Base-by-base conservation (phyloP, 805 yeast species). In the Hanseniaspora occidentalis region DNA sequence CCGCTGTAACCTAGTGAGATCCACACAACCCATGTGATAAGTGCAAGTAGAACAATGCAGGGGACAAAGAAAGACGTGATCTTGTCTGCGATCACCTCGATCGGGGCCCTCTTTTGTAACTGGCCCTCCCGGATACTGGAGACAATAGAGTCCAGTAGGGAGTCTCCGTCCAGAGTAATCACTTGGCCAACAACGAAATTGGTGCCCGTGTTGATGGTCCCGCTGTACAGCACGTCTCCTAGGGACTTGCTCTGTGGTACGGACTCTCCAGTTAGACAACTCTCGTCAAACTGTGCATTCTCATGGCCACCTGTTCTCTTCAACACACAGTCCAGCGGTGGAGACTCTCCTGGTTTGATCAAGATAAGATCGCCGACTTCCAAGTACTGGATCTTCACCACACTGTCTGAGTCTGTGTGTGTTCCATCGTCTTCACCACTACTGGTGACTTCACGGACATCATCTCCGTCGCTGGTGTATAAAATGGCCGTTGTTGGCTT, bases 61-160 rank as follows among this genome's bases (percentile, higher is more conserved):
- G 92, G 92, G 8, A 82, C 92, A 60, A 82, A 82, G 41, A 71
- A 68, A 3, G 84, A 77, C 0, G 89, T 82, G 21, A 82, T 51
- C 6, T 61, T 54, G 51, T 82, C 89, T 1, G 88, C 88, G 2
- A 73, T 59, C 45, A 77, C 67, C 55, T 80, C 88, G 39, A 81
- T 75, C 9, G 31, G 25, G 0, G 86, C 86, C 0, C 88, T 85
- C 43, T 79, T 71, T 36, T 73, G 67, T 57, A 78, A 56, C 51
- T 81, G 88, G 2, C 89, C 88, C 45, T 76, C 78, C 39, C 88
- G 66, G 1, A 81, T 89, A 1, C 80, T 73, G 21, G 66, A 65
- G 13, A 81, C 77, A 41, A 81, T 82, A 45, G 76, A 82, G 48
- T 80, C 84, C 31, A 81, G 65, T 37, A 82, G 60, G 0, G 88